Percentiles rank a stretch among this genome's conserved stretches.
Conservation (phyloP, 768 basidiomycete genomes). For the Auriscalpium vulgare region DNA sequence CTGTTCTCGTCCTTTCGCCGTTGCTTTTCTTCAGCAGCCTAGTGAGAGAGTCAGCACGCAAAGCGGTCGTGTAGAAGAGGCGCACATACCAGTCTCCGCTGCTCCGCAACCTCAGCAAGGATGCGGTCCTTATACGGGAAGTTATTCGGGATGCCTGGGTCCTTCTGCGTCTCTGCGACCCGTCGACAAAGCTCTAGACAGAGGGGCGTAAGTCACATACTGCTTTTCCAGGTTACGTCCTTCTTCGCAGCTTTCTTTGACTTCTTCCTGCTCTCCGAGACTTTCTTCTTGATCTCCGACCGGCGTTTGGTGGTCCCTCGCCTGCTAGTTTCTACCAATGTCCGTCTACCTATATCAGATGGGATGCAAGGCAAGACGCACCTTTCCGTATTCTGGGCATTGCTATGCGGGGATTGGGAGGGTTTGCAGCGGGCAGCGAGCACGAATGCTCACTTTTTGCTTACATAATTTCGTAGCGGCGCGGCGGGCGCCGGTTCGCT, state of each 20-base stretch:
- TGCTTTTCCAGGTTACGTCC: slow-evolving; percentile 82
- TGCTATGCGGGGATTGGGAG: background rate
- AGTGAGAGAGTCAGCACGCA: background rate
- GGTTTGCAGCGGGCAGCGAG: too few relatives aligned
- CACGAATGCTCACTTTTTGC: too few relatives aligned
- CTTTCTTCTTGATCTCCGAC: slow-evolving; percentile 66
- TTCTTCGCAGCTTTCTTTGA: slow-evolving; percentile 66
- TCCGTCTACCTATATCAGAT: too few relatives aligned
- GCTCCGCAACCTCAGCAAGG: slow-evolving; percentile 80
- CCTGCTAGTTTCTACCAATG: slow-evolving; percentile 68
- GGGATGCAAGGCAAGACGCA: background rate
- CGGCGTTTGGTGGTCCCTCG: slow-evolving; percentile 68
- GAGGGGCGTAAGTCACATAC: slow-evolving; percentile 35
- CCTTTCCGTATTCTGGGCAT: slow-evolving; percentile 20
- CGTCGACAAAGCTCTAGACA: too few relatives aligned
- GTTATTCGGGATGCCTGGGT: slow-evolving; percentile 88
- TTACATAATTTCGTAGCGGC: too few relatives aligned
- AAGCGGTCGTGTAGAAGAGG: background rate
- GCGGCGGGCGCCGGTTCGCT: too few relatives aligned
- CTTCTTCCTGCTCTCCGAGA: slow-evolving; percentile 72
- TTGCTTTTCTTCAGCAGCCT: slow-evolving; percentile 77
- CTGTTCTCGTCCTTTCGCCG: slow-evolving; percentile 59
- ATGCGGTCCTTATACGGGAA: slow-evolving; percentile 95
- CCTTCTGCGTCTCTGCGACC: slow-evolving; percentile 64
- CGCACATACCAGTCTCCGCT: slow-evolving; percentile 58